phyloP scores from a whole-genome alignment of 2,329 filamentous ascomycete genomes.

The Phialemonium atrogriseum region DNA sequence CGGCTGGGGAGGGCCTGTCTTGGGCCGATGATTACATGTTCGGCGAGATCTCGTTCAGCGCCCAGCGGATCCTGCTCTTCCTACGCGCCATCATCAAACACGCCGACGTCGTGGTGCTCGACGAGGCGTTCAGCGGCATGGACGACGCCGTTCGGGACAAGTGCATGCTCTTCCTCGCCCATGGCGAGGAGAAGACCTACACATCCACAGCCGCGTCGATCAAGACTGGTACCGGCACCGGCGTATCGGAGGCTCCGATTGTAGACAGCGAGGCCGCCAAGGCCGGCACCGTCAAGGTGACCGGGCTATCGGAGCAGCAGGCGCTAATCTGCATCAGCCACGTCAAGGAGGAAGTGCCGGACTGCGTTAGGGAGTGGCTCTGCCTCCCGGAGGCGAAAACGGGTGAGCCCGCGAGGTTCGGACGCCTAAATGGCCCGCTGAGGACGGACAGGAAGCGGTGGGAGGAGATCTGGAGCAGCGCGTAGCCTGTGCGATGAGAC shows the following conservation, averaged over 20 bases:
- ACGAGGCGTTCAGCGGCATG: constrained; percentile 85
- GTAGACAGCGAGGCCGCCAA: constrained; percentile 38
- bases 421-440: constrained; percentile 53
- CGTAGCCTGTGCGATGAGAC: no score
- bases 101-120: constrained; percentile 74
- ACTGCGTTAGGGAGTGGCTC: constrained; percentile 74
- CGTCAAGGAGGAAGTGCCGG: constrained; percentile 81
- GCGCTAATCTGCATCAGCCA: constrained; percentile 91
- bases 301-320: constrained; percentile 61
- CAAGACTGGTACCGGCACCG: neutral
- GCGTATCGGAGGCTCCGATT: constrained; percentile 25
- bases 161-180: constrained; percentile 71
- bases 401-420: constrained; percentile 52
- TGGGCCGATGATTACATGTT: constrained; percentile 67
- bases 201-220: constrained; percentile 7
- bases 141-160: constrained; percentile 75
- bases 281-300: constrained; percentile 39
- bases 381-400: constrained; percentile 72
- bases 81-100: constrained; percentile 72
- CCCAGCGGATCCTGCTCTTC: constrained; percentile 80
- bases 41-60: constrained; percentile 67
- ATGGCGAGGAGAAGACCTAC: constrained; percentile 46
- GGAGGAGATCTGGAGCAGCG: constrained; percentile 51
- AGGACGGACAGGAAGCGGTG: constrained; percentile 49
- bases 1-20: constrained; percentile 19